phyloP scores from a whole-genome alignment of 768 basidiomycete genomes.

The Psilocybe subaeruginosa region DNA sequence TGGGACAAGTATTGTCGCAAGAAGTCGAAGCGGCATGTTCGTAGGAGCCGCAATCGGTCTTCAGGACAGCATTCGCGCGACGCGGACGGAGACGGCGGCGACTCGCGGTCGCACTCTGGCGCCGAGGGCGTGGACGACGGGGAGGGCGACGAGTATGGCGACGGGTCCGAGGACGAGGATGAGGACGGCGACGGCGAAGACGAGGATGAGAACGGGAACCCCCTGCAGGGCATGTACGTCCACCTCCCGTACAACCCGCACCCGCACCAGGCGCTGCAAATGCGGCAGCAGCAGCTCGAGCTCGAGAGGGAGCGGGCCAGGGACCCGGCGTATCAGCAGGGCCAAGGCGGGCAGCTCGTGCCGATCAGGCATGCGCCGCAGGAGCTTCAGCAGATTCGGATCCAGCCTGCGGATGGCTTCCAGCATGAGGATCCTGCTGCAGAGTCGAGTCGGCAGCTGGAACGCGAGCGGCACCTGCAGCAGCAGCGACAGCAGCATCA shows the following conservation, averaged over 20 bases:
- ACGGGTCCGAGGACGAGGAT: background rate
- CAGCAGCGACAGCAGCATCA: background rate
- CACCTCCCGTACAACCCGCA: conserved; percentile 5
- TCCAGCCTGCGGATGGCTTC: too few relatives aligned
- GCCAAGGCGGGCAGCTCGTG: too few relatives aligned
- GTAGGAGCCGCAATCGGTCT: background rate
- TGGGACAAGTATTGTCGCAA: conserved; percentile 27
- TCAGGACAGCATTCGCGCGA: background rate
- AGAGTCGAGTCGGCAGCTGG: too few relatives aligned
- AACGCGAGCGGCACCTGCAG: background rate
- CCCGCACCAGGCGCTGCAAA: conserved; percentile 8
- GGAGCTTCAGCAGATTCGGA: too few relatives aligned
- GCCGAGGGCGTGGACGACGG: conserved; percentile 2
- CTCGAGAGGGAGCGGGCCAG: conserved; percentile 4
- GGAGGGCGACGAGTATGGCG: background rate
- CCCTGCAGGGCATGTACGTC: background rate
- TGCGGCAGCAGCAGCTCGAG: background rate
- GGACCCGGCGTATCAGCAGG: background rate
- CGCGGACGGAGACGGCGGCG: background rate
- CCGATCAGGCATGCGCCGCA: too few relatives aligned
- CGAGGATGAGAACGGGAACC: background rate
- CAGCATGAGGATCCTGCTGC: too few relatives aligned
- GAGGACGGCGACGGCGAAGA: background rate
- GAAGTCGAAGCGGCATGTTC: conserved; percentile 16
- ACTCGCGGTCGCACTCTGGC: background rate